A percentile compares a stretch with the other conserved stretches of the same genome.
Conservation (phyloP, 2,329 filamentous ascomycete species). For the Mariannaea elegans region DNA sequence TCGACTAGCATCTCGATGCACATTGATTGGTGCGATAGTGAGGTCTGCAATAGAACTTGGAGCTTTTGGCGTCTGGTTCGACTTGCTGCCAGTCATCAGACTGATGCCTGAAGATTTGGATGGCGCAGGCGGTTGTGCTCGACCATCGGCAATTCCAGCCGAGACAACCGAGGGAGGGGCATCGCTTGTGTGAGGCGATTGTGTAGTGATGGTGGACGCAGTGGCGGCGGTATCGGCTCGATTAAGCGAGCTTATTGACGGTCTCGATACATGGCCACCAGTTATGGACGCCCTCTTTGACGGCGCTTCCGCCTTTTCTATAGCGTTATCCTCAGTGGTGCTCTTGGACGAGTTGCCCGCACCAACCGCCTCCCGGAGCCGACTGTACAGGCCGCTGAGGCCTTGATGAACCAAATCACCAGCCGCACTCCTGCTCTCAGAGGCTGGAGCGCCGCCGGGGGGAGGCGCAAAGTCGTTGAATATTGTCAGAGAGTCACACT, state of each 20-base stretch:
- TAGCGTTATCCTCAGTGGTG: constrained; percentile 43
- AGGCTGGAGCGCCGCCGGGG: constrained; percentile 63
- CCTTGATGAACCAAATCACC: constrained; percentile 84
- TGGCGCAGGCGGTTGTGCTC: constrained; percentile 51
- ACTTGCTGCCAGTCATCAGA: constrained; percentile 56
- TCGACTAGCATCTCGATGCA: constrained; percentile 58
- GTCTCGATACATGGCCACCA: constrained; percentile 52
- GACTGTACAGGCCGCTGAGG: constrained; percentile 87
- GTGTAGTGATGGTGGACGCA: constrained; percentile 43
- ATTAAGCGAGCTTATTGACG: constrained; percentile 50
- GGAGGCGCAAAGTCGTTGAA: constrained; percentile 91
- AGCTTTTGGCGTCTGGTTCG: constrained; percentile 53
- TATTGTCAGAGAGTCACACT: constrained; percentile 84
- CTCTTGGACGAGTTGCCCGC: constrained; percentile 61
- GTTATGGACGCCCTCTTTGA: constrained; percentile 55
- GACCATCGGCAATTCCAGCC: constrained; percentile 49
- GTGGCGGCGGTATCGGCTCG: constrained; percentile 51
- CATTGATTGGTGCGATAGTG: constrained; percentile 59
- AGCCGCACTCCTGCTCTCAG: constrained; percentile 75
- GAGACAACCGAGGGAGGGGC: constrained; percentile 48
- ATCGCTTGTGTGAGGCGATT: constrained; percentile 44
- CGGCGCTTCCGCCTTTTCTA: constrained; percentile 43
- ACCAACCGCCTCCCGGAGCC: constrained; percentile 83
- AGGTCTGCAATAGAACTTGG: constrained; percentile 54
- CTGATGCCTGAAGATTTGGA: constrained; percentile 60